Base-by-base conservation (phyloP, 2,329 filamentous ascomycete species). In the Helotiales sp. region DNA sequence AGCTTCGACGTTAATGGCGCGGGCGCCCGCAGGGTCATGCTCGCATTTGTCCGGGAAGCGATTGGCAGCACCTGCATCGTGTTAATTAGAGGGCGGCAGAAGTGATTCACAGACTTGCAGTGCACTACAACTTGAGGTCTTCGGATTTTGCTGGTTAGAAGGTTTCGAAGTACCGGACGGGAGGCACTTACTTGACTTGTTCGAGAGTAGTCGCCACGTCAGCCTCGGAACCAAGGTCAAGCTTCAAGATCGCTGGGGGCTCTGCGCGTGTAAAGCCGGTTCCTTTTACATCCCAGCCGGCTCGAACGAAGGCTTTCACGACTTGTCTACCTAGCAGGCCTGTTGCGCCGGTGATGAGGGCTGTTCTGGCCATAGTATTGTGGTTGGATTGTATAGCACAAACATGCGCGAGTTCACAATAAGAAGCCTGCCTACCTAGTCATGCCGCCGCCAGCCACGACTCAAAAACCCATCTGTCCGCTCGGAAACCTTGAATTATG, bases 11-110 rank as follows among this genome's bases (percentile, higher is more conserved):
- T 97, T 97, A 74, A 96, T 83, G 20, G 85, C 85, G 68, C 86
- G 86, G 2, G 93, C 92, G 63, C 88, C 91, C 67, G 89, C 86
- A 2, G 93, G 93, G 77, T 97, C 88, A 71, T 87, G 86, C 74
- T 93, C 91, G 75, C 93, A 95, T 77, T 91, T 91, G 79, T 97
- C 93, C 1, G 94, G 93, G 75, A 91, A 96, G 69, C 93, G 89
- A 79, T 97, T 94, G 54, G 93, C 93, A 47, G 93, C 94, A 77
- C 91, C 91, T 94, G 63, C 3, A 22, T 15, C 26, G 5, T 3
- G 47, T 71, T 45, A 72, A 69, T 34, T 10, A 26, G 13, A 17
- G 45, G 64, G 7, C 37, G 6, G 55, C 52, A 47, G 17, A 15
- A 6, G 2, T 22, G n/a, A n/a, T 15, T 47, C 34, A 17, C 24